Evolutionary conservation across 2,329 filamentous ascomycete species (phyloP).

Genomic region (Helicocarpus griseus): DNA sequence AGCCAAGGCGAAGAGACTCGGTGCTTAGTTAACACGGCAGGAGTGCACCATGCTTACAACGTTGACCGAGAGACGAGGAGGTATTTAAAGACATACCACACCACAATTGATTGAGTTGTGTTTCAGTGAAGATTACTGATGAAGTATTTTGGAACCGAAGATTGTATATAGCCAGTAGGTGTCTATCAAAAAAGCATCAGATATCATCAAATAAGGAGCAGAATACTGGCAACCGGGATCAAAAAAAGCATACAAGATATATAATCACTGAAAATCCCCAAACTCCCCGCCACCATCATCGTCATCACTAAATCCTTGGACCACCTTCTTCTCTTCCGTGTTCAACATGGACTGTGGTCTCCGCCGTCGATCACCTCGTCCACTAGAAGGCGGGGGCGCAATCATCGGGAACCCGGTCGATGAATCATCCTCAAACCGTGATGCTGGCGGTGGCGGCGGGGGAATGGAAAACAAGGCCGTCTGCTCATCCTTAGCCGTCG

Average conservation of each 20-base stretch:
- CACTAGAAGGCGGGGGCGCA: slow-evolving; percentile 54
- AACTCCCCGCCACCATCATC: slow-evolving; percentile 82
- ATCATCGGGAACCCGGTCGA: slow-evolving; percentile 35
- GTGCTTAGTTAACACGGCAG: too few species aligned
- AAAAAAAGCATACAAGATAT: background rate
- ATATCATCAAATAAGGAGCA: background rate
- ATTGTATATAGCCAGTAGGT: background rate
- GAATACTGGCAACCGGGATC: background rate
- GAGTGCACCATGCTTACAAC: too few species aligned
- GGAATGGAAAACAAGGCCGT: slow-evolving; percentile 62
- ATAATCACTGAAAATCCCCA: slow-evolving; percentile 60
- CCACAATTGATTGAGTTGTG: too few species aligned
- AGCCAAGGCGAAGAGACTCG: too few species aligned
- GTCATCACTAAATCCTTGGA: slow-evolving; percentile 66
- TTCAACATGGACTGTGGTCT: slow-evolving; percentile 44
- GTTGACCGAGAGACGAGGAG: too few species aligned
- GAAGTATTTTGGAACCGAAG: too few species aligned
- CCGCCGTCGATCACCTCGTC: slow-evolving; percentile 50
- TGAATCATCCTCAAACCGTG: slow-evolving; percentile 7
- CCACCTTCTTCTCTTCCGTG: slow-evolving; percentile 31
- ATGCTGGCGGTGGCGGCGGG: slow-evolving; percentile 41
- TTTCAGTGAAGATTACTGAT: too few species aligned
- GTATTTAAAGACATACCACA: too few species aligned
- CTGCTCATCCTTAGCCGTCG: slow-evolving; percentile 27
- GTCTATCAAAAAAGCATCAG: too few species aligned